Evolutionary conservation across 169 alveolate genomes (phyloP).

Genomic region (Eimeria praecox): DNA sequence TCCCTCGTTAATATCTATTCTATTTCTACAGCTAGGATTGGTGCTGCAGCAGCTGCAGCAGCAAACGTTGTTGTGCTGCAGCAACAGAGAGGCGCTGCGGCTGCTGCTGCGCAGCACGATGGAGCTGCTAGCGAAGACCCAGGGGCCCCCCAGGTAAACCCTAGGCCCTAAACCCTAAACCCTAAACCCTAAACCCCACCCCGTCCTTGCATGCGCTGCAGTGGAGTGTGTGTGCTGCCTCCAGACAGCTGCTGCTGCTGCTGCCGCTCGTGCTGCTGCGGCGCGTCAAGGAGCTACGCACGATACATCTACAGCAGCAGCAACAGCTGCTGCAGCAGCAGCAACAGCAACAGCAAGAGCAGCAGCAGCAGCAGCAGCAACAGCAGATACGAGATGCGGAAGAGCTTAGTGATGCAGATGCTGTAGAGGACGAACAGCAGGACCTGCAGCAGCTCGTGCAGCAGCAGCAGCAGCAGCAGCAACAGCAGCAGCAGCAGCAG

Average conservation of each 20-base stretch:
- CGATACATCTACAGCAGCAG: slow-evolving; percentile 57
- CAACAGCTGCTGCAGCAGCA: slow-evolving; percentile 31
- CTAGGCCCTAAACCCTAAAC: slow-evolving; percentile 58
- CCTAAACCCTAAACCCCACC: background rate
- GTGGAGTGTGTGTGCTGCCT: background rate
- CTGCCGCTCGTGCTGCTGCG: slow-evolving; percentile 53
- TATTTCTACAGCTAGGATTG: slow-evolving; percentile 30
- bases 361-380: slow-evolving; percentile 33
- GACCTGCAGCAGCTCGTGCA: background rate
- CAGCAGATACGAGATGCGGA: background rate
- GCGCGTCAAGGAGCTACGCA: slow-evolving; percentile 57
- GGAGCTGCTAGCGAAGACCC: slow-evolving; percentile 21
- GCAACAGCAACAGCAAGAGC: slow-evolving; percentile 4
- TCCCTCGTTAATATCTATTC: slow-evolving; percentile 10
- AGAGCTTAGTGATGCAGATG: background rate
- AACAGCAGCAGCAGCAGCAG: slow-evolving; percentile 50
- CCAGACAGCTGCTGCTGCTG: slow-evolving; percentile 58
- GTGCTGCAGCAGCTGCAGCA: slow-evolving; percentile 71
- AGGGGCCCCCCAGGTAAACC: slow-evolving; percentile 33
- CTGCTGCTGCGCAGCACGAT: slow-evolving; percentile 31
- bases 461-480: slow-evolving; percentile 22
- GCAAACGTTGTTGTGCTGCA: background rate
- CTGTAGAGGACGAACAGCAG: background rate
- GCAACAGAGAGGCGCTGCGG: slow-evolving; percentile 70
- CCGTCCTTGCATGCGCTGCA: background rate